phyloP scores from a whole-genome alignment of 345 rosid genomes.

The Lagerstroemia speciosa region DNA sequence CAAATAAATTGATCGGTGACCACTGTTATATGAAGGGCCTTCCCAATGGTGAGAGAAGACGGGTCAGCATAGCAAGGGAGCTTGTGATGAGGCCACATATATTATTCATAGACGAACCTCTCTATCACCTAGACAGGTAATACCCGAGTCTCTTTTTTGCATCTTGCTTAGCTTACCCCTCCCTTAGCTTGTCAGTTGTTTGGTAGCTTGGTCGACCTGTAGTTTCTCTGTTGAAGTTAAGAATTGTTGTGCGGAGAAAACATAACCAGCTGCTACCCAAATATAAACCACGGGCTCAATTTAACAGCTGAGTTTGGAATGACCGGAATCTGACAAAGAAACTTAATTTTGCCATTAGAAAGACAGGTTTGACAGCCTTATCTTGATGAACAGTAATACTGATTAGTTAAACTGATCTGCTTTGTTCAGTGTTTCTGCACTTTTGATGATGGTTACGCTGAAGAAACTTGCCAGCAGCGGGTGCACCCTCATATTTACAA shows the following conservation, averaged over 20 bases:
- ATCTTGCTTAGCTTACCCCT: background rate
- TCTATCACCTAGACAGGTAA: slow-evolving; percentile 93
- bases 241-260: background rate
- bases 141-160: too few relatives aligned
- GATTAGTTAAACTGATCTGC: background rate
- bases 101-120: slow-evolving; percentile 93
- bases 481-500: slow-evolving; percentile 85
- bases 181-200: background rate
- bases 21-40: slow-evolving; percentile 97
- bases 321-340: background rate
- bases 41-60: slow-evolving; percentile 89
- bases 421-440: slow-evolving; percentile 75
- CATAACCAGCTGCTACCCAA: background rate
- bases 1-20: slow-evolving; percentile 91
- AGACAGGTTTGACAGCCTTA: background rate
- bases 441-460: slow-evolving; percentile 98
- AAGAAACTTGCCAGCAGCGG: slow-evolving; percentile 97
- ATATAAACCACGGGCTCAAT: background rate
- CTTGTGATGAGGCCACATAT: slow-evolving; percentile 95
- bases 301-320: too few relatives aligned
- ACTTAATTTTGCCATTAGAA: background rate
- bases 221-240: background rate
- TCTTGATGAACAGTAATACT: background rate
- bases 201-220: background rate
- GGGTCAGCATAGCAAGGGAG: slow-evolving; percentile 89